Evolutionary conservation across 2,329 filamentous ascomycete species (phyloP).

Genomic region (Plenodomus biglobosus): DNA sequence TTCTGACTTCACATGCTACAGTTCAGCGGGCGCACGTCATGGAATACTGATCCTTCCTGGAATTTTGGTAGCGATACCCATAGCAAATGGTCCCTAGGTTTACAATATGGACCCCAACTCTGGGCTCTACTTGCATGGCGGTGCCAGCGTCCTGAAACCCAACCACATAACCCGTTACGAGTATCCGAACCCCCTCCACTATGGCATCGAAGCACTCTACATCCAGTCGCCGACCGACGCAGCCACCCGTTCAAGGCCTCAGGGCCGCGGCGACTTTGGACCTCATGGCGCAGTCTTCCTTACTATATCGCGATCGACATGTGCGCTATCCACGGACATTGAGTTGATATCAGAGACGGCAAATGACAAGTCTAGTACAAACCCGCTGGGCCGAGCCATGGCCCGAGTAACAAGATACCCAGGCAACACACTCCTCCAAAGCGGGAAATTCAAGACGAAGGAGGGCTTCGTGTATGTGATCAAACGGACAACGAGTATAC

Average conservation of each 20-base stretch:
- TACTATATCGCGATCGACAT: slow-evolving; percentile 5
- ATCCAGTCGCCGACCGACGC: slow-evolving; percentile 9
- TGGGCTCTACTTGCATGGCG: slow-evolving; percentile 16
- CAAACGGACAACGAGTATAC: slow-evolving; percentile 8
- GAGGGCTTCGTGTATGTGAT: slow-evolving; percentile 6
- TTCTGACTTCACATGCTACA: not conserved
- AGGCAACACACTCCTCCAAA: slow-evolving; percentile 15
- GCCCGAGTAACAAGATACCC: slow-evolving; percentile 8
- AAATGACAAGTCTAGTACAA: slow-evolving; percentile 6
- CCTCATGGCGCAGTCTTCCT: slow-evolving; percentile 7
- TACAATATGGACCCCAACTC: not conserved
- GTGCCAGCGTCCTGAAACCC: slow-evolving; percentile 10
- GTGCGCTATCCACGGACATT: not conserved
- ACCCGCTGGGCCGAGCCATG: slow-evolving; percentile 20
- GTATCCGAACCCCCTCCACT: slow-evolving; percentile 11
- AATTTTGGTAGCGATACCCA: too few species aligned
- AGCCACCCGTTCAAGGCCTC: slow-evolving; percentile 8
- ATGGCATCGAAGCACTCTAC: slow-evolving; percentile 4
- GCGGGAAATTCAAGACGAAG: slow-evolving; percentile 12
- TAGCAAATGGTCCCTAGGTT: too few species aligned
- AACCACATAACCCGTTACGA: slow-evolving; percentile 21
- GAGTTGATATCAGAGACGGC: slow-evolving; percentile 1
- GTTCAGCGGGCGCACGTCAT: not conserved
- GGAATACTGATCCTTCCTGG: not conserved
- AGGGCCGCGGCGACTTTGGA: slow-evolving; percentile 10